Evolutionary conservation across 257 asterid species (phyloP).

Genomic region (Solanum habrochaites): DNA sequence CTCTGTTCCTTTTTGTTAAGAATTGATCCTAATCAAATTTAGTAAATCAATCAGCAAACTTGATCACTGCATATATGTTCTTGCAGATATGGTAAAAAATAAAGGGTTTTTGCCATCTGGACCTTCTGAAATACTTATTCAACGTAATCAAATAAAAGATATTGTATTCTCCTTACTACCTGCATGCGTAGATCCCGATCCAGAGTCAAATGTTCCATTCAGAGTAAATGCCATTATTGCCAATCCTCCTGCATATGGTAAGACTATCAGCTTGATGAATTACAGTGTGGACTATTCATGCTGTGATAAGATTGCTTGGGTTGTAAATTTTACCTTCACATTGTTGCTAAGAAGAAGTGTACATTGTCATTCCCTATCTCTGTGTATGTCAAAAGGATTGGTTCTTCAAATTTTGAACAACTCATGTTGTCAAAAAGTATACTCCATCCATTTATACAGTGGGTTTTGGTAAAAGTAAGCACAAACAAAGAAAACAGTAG

Average conservation of each 20-base stretch:
- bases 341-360: background rate
- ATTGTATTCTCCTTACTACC: conserved; percentile 68
- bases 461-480: background rate
- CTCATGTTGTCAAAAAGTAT: background rate
- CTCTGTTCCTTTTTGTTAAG: background rate
- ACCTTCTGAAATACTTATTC: conserved; percentile 70
- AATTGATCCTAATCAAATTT: background rate
- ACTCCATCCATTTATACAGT: background rate
- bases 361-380: background rate
- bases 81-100: conserved; percentile 84
- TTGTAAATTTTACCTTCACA: background rate
- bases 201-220: conserved; percentile 48
- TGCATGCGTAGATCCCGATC: conserved; percentile 64
- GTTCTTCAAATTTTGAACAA: background rate
- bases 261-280: conserved; percentile 2
- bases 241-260: conserved; percentile 96
- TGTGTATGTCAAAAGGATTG: background rate
- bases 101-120: conserved; percentile 95
- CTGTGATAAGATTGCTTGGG: background rate
- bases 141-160: conserved; percentile 59
- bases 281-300: background rate
- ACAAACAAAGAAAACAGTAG: background rate
- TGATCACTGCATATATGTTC: background rate
- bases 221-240: conserved; percentile 77
- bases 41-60: background rate